Conservation (phyloP, 345 rosid genomes). For the Passiflora organensis region DNA sequence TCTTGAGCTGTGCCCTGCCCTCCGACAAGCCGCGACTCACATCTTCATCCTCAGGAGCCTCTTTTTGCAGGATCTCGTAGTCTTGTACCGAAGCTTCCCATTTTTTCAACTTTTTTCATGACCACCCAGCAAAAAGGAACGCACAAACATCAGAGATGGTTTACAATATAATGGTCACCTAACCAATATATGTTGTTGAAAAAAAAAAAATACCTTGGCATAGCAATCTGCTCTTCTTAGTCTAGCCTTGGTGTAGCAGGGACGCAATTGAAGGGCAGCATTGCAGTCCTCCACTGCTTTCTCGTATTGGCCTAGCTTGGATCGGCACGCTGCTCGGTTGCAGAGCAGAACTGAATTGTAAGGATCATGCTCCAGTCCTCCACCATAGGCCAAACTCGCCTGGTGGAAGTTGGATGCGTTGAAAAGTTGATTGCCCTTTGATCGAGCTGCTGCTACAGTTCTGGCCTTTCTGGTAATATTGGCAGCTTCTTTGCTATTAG, state of each 20-base stretch:
- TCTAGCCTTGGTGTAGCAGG: slow-evolving; percentile 68
- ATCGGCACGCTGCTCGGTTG: slow-evolving; percentile 75
- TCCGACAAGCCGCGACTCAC: slow-evolving; percentile 44
- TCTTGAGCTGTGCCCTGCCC: slow-evolving; percentile 46
- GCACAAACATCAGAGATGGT: too few relatives aligned
- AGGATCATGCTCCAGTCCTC: slow-evolving; percentile 69
- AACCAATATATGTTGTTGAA: too few relatives aligned
- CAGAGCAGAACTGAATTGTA: slow-evolving; percentile 74
- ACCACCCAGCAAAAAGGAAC: neutral
- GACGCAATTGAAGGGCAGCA: slow-evolving; percentile 58
- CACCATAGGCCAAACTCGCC: slow-evolving; percentile 56
- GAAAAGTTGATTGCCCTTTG: slow-evolving; percentile 66
- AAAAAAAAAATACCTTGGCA: slow-evolving; percentile 47
- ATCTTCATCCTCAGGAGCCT: slow-evolving; percentile 64
- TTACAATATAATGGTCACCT: too few relatives aligned
- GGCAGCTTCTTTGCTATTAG: slow-evolving; percentile 61
- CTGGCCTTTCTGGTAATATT: slow-evolving; percentile 38
- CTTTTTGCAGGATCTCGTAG: slow-evolving; percentile 53
- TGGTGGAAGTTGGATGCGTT: slow-evolving; percentile 47
- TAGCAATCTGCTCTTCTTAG: slow-evolving; percentile 81
- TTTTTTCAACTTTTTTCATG: slow-evolving; percentile 49
- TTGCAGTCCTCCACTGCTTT: slow-evolving; percentile 72
- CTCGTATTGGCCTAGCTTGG: slow-evolving; percentile 58
- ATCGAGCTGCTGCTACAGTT: slow-evolving; percentile 58
- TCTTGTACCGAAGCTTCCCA: slow-evolving; percentile 69